phyloP scores from a whole-genome alignment of 805 yeast species.

The Nakazawaea holstii region DNA sequence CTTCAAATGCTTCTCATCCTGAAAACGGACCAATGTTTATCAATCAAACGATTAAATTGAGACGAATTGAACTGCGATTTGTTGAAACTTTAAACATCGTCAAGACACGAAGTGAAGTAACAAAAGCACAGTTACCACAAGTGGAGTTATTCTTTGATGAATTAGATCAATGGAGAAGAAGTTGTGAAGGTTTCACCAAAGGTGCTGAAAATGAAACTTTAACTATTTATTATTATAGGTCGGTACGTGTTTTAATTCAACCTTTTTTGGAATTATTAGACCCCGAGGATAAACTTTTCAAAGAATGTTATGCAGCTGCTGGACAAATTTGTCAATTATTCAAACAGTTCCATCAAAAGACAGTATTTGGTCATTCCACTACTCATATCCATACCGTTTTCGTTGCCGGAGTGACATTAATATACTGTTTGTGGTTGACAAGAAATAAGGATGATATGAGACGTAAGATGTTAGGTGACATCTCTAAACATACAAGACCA shows the following conservation, averaged over 20 bases:
- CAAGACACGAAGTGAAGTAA: constrained; percentile 21
- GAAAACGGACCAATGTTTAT: constrained; percentile 36
- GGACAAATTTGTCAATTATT: constrained; percentile 64
- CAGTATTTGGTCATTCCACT: constrained; percentile 58
- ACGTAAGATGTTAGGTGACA: constrained; percentile 49
- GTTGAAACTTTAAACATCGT: constrained; percentile 45
- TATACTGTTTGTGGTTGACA: constrained; percentile 62
- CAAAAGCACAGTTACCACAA: constrained; percentile 36
- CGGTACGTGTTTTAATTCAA: constrained; percentile 55
- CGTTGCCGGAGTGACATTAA: constrained; percentile 63
- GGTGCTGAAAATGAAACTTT: constrained; percentile 57
- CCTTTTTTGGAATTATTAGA: constrained; percentile 59
- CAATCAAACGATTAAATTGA: constrained; percentile 49
- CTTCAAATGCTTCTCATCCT: constrained; percentile 30
- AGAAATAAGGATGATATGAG: constrained; percentile 56
- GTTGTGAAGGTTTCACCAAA: constrained; percentile 39
- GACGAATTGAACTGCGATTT: constrained; percentile 56
- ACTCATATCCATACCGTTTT: constrained; percentile 64
- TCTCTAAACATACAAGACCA: constrained; percentile 56
- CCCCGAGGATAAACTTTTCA: constrained; percentile 54
- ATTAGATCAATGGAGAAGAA: constrained; percentile 52
- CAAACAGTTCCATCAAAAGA: constrained; percentile 57
- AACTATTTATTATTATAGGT: constrained; percentile 52
- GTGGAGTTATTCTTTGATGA: constrained; percentile 50
- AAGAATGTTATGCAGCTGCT: constrained; percentile 68